Evolutionary conservation across 176 grass and related monocot genomes (phyloP), one percentile per base, ranked within the genome.

Genomic region (Raddia guianensis): DNA sequence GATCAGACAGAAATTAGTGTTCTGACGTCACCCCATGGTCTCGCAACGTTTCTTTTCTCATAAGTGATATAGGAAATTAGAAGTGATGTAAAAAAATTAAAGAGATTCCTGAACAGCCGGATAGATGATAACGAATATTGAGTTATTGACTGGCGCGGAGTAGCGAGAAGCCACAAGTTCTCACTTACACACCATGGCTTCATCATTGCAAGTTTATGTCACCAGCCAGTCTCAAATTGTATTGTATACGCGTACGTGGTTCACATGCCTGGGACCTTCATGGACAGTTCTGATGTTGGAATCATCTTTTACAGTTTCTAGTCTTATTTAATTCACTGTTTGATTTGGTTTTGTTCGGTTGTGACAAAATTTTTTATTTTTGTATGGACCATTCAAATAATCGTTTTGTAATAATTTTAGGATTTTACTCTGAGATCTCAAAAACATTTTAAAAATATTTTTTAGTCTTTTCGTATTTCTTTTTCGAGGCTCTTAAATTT

Each of bases 201-300:
- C 58, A 35, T 71, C 65, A 66, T 89, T 85, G 55, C 76, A 67
- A 27, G 50, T 65, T 49, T 74, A 14, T 74, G 42, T 46, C 72
- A 46, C 44, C 62, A 68, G 33, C 66, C 49, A 27, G 27, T 27
- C 32, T 12, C 12, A 32, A 54, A 66, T 76, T 80, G 49, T 58
- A 51, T 27, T 27, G 27, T 27, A 27, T 18, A 68, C 45, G 2
- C 42, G 56, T 58, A 62, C 33, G 58, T 70, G 44, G 67, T 45
- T 70, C 66, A 19, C 66, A 81, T 60, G 78, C 40, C 0, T 72
- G 75, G 21, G 50, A 66, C 84, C 76, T 68, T 68, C 43, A 71
- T 61, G 77, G 43, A 3, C 72, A 50, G 14, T 74, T 75, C 21
- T 81, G 73, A 60, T 68, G 43, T 59, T 52, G 57, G 83, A 69